phyloP scores from a whole-genome alignment of 2,329 filamentous ascomycete species.

The Trichophyton mentagrophytes region DNA sequence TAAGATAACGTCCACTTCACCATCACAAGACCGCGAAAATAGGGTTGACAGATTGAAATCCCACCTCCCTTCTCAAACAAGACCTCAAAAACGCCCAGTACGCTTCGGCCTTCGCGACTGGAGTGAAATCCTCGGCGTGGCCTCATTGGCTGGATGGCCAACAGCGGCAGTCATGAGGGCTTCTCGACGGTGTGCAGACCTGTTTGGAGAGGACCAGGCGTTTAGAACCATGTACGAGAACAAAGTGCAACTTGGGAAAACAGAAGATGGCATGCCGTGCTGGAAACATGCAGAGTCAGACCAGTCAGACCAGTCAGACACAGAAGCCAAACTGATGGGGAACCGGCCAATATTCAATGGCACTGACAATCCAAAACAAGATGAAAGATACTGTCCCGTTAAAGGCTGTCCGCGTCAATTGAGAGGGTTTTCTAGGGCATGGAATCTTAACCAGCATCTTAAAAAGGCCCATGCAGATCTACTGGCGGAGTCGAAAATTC shows the following conservation, averaged over 20 bases:
- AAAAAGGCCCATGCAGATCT: slow-evolving; percentile 20
- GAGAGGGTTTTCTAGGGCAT: slow-evolving; percentile 24
- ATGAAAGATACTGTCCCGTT: slow-evolving; percentile 23
- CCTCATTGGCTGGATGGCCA: slow-evolving; percentile 60
- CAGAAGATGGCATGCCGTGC: slow-evolving; percentile 13
- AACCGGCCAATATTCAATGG: neutral
- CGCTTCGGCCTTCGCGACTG: slow-evolving; percentile 52
- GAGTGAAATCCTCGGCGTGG: slow-evolving; percentile 71
- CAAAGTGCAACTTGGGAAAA: slow-evolving; percentile 11
- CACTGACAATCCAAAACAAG: slow-evolving; percentile 7
- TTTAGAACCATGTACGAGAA: slow-evolving; percentile 45
- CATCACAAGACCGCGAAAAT: neutral
- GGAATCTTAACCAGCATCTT: slow-evolving; percentile 29
- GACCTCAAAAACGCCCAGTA: neutral
- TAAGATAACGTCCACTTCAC: neutral
- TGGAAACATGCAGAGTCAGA: slow-evolving; percentile 22
- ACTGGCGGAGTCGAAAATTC: neutral
- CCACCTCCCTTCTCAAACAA: neutral
- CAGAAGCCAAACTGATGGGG: slow-evolving; percentile 2
- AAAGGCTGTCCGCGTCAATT: slow-evolving; percentile 19
- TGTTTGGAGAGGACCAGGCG: slow-evolving; percentile 62
- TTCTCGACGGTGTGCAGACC: slow-evolving; percentile 56
- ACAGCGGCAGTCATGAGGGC: slow-evolving; percentile 53
- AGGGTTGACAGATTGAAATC: neutral
- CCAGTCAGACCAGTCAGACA: slow-evolving; percentile 14